phyloP scores from a whole-genome alignment of 2,329 filamentous ascomycete genomes.

The Talaromyces sp. region DNA sequence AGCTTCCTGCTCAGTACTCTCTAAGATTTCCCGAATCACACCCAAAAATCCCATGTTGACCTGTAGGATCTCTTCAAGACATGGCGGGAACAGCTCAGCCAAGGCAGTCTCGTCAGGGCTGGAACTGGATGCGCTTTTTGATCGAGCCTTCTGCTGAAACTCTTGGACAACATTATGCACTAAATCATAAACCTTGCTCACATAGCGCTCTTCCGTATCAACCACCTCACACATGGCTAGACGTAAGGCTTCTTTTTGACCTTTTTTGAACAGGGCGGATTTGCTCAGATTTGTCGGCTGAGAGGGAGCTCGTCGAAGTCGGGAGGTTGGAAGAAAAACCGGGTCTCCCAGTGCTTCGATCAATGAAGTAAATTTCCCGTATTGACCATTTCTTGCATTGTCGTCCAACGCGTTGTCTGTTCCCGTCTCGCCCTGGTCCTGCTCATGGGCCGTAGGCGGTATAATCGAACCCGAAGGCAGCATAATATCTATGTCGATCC shows the following conservation, averaged over 20 bases:
- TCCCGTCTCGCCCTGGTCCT: slow-evolving; percentile 56
- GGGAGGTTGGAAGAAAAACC: slow-evolving; percentile 80
- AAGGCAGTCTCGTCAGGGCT: slow-evolving; percentile 69
- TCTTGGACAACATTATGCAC: slow-evolving; percentile 76
- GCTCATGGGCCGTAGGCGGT: slow-evolving; percentile 56
- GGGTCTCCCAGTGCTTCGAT: slow-evolving; percentile 76
- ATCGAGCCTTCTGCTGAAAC: slow-evolving; percentile 65
- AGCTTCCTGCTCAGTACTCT: slow-evolving; percentile 77
- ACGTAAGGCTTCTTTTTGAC: slow-evolving; percentile 77
- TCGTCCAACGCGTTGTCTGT: slow-evolving; percentile 28
- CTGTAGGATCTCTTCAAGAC: slow-evolving; percentile 72
- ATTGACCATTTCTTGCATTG: slow-evolving; percentile 44
- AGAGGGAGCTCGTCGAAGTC: slow-evolving; percentile 77
- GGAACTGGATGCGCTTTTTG: slow-evolving; percentile 54
- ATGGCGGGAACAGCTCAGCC: slow-evolving; percentile 72
- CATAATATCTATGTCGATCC: slow-evolving; percentile 82
- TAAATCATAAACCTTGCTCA: slow-evolving; percentile 77
- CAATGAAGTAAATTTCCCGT: slow-evolving; percentile 70
- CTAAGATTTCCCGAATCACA: slow-evolving; percentile 68
- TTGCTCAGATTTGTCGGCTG: slow-evolving; percentile 75
- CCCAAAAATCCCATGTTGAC: slow-evolving; percentile 77
- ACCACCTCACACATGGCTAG: slow-evolving; percentile 87
- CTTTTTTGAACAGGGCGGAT: slow-evolving; percentile 69
- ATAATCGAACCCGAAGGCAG: slow-evolving; percentile 70
- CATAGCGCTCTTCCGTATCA: slow-evolving; percentile 91